A percentile compares a stretch with the other conserved stretches of the same genome.
These are phyloP conservation scores for Actinomucor elegans DNA, from an alignment of 371 early-diverging fungal genomes.

Conservation along the genomic window DNA sequence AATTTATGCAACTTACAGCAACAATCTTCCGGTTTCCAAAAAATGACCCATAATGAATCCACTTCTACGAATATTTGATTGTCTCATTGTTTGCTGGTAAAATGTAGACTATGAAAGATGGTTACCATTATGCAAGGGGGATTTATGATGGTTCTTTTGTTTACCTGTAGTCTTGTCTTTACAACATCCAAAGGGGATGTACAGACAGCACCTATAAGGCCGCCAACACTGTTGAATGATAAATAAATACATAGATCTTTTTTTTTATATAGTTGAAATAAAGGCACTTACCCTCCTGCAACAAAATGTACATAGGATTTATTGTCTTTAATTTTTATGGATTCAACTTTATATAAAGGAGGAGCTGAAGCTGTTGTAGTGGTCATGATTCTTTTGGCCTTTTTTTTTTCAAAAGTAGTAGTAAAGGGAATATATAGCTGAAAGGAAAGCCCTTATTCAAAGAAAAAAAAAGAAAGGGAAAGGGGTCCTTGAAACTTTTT, in stretches of 20 bases:
- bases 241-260: background rate
- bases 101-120: slow-evolving; percentile 23
- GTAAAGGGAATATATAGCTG: background rate
- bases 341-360: background rate
- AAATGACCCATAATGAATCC: slow-evolving; percentile 46
- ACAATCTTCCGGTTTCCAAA: slow-evolving; percentile 48
- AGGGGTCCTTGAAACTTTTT: slow-evolving; percentile 4
- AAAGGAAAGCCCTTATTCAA: background rate
- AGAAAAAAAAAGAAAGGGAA: slow-evolving; percentile 1
- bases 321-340: slow-evolving; percentile 7
- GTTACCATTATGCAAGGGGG: too few relatives aligned
- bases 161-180: slow-evolving; percentile 85
- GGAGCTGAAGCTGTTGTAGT: slow-evolving; percentile 2
- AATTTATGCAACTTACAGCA: slow-evolving; percentile 39
- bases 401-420: too few relatives aligned
- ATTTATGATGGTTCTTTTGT: too few relatives aligned
- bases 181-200: slow-evolving; percentile 92
- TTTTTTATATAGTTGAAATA: background rate
- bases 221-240: slow-evolving; percentile 51
- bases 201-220: slow-evolving; percentile 76
- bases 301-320: slow-evolving; percentile 67
- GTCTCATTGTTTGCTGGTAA: slow-evolving; percentile 27
- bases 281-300: slow-evolving; percentile 72
- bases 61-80: slow-evolving; percentile 2
- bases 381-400: too few relatives aligned